These are phyloP conservation scores for Aspergillus campestris DNA, from an alignment of 495 filamentous ascomycete species.

Conservation along the genomic window DNA sequence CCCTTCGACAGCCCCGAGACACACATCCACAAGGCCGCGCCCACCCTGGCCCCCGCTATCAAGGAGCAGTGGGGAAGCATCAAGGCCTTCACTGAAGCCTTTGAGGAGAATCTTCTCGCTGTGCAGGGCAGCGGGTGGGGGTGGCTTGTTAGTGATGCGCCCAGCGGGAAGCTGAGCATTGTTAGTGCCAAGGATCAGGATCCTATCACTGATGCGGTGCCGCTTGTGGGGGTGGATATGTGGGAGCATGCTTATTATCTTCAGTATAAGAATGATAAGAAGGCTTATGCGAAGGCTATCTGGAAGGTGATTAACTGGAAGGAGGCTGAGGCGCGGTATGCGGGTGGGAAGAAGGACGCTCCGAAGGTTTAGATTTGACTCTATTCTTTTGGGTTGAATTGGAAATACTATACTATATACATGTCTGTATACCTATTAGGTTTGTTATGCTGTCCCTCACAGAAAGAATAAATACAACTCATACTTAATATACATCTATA, in stretches of 20 bases:
- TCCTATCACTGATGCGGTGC: slow-evolving; percentile 67
- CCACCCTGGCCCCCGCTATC: slow-evolving; percentile 52
- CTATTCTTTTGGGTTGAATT: neutral
- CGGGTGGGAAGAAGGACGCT: slow-evolving; percentile 20
- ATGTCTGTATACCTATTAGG: no score
- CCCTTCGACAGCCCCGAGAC: slow-evolving; percentile 57
- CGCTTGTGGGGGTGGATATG: slow-evolving; percentile 87
- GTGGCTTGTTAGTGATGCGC: slow-evolving; percentile 75
- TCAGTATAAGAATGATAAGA: slow-evolving; percentile 90
- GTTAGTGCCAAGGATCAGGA: slow-evolving; percentile 82
- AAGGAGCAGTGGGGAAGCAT: slow-evolving; percentile 62
- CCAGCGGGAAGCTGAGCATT: slow-evolving; percentile 58
- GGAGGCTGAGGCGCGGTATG: slow-evolving; percentile 72
- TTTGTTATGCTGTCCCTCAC: no score
- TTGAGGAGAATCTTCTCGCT: slow-evolving; percentile 62
- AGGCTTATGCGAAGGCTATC: slow-evolving; percentile 83
- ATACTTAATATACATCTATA: neutral
- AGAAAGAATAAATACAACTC: no score
- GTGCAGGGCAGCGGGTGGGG: slow-evolving; percentile 94
- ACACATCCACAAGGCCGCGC: slow-evolving; percentile 48
- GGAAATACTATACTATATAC: no score
- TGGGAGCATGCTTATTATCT: slow-evolving; percentile 85
- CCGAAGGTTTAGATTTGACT: slow-evolving; percentile 17
- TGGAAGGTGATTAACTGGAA: slow-evolving; percentile 98
- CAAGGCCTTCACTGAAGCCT: slow-evolving; percentile 57